These are phyloP conservation scores for Helianthus annuus DNA, from an alignment of 129 eudicot species.

Conservation along the genomic window DNA sequence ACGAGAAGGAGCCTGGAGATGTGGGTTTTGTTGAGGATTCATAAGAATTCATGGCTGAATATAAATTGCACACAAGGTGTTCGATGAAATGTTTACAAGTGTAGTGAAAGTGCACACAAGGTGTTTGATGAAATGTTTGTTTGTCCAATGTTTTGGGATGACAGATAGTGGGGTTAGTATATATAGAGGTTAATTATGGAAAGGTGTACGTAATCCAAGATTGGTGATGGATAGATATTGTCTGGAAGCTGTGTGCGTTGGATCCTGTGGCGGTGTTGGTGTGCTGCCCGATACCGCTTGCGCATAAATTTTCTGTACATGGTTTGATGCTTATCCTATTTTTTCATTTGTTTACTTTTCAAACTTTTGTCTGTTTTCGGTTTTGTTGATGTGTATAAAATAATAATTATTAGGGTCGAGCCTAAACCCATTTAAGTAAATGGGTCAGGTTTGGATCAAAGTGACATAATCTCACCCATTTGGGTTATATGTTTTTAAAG, in stretches of 20 bases:
- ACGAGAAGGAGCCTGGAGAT: neutral
- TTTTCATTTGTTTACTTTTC: too few relatives aligned
- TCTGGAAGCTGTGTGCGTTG: conserved; percentile 3
- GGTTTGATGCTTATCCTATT: neutral
- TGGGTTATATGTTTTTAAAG: too few relatives aligned
- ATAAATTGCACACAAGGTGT: too few relatives aligned
- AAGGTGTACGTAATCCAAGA: neutral
- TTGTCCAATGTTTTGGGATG: neutral
- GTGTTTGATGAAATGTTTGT: conserved; percentile 27
- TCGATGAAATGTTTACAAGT: too few relatives aligned
- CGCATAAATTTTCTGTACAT: neutral
- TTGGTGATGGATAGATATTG: neutral
- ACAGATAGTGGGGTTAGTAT: neutral
- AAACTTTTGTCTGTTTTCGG: too few relatives aligned
- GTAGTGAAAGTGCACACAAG: neutral
- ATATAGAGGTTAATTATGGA: neutral
- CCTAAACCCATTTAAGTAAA: too few relatives aligned
- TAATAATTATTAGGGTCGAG: too few relatives aligned
- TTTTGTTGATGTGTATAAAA: too few relatives aligned
- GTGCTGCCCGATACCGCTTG: neutral
- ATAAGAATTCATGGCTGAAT: conserved; percentile 15
- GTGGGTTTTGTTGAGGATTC: neutral
- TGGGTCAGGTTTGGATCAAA: too few relatives aligned
- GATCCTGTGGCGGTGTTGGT: neutral
- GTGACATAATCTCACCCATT: too few relatives aligned